Base-by-base conservation (phyloP, 208 protist species). In the Crithidia expoeki region DNA sequence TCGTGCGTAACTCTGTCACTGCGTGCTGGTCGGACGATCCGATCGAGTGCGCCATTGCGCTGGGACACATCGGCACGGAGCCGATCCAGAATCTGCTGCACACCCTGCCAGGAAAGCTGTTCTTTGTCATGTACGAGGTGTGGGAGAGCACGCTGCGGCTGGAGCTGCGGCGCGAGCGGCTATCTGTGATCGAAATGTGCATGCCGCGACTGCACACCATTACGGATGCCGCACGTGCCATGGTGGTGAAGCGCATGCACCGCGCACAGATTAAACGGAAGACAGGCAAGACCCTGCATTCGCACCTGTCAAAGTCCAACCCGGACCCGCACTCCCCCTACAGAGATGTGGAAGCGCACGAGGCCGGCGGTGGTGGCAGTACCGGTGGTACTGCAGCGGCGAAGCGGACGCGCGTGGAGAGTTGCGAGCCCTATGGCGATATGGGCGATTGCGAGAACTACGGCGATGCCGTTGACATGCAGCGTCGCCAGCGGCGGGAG, bases 131-230 rank as follows among this genome's bases (percentile, higher is more conserved):
- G 68, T 90, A 87, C 65, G 85, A 90, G 58, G 62, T 80, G 21
- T 86, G 78, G 75, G 85, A 83, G 55, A 85, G 75, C 32, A 83
- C 85, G 38, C 76, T 86, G 60, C 85, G 79, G 33, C 70, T 84
- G 40, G 71, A 90, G 68, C 75, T 90, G 33, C 78, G 85, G 4
- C 70, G 66, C 6, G 85, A 90, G 69, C 81, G 85, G 0, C 34
- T 90, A 25, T 40, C 66, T 12, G n/a, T 83, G 4, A 52, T 85
- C n/a, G 62, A 80, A 56, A 16, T 57, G 27, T 47, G 76, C 44
- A 80, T 81, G 57, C 79, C 81, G 17, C 74, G 69, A 46, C 46
- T 90, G 55, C 79, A 86, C 68, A 77, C 75, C 34, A 46, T 90
- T n/a, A 72, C 73, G 2, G 81, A 73, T 52, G 40, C 73, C 2